Evolutionary conservation across 139 green algal genomes (phyloP).

Genomic region (Gonium pectorale): DNA sequence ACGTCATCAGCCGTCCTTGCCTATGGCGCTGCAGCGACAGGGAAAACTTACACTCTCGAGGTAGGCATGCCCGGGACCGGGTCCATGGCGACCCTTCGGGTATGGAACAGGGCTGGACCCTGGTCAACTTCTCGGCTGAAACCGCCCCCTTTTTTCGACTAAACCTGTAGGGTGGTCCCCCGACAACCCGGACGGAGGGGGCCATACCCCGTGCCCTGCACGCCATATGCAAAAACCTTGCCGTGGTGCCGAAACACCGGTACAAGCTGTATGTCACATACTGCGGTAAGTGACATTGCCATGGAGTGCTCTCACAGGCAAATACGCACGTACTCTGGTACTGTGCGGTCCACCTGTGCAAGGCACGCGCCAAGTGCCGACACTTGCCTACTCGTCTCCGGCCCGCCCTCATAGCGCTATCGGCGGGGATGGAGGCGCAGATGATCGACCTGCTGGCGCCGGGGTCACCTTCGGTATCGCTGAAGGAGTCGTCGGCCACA

Average conservation of each 20-base stretch:
- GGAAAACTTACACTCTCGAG: slow-evolving; percentile 39
- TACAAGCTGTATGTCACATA: slow-evolving; percentile 50
- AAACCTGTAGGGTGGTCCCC: neutral
- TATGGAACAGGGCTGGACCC: no score
- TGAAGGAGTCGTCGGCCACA: slow-evolving; percentile 50
- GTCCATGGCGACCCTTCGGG: no score
- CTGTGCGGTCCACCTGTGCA: no score
- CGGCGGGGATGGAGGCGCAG: slow-evolving; percentile 39
- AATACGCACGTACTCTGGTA: no score
- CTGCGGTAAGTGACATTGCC: slow-evolving; percentile 29
- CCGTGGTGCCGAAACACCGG: slow-evolving; percentile 34
- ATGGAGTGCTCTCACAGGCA: no score
- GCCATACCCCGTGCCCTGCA: slow-evolving; percentile 34
- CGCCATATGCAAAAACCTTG: slow-evolving; percentile 41
- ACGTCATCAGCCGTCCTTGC: slow-evolving; percentile 1
- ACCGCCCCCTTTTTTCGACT: neutral
- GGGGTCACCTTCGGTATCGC: slow-evolving; percentile 26
- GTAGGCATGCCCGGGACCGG: no score
- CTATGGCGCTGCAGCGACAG: slow-evolving; percentile 20
- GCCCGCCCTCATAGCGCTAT: no score
- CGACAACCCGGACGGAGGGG: neutral
- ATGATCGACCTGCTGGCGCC: slow-evolving; percentile 54
- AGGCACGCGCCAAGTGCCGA: no score
- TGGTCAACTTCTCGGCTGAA: neutral
- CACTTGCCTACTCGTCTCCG: no score